Evolutionary conservation across 139 green algal species (phyloP).

Genomic region (Asterochloris sp.): DNA sequence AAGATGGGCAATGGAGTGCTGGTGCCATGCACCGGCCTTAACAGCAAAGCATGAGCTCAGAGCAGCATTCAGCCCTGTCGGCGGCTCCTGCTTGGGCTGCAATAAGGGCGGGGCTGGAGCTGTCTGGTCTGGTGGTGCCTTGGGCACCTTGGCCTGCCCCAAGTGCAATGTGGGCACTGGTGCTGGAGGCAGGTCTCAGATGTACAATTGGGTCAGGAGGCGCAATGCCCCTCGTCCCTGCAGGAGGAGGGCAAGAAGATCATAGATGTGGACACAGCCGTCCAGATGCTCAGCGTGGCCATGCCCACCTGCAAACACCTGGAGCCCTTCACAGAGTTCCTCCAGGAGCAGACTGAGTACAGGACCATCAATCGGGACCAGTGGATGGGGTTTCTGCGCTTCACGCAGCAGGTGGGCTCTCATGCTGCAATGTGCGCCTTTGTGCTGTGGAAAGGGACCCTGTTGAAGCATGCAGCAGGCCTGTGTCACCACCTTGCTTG

Average conservation of each 20-base stretch:
- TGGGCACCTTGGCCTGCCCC: background rate
- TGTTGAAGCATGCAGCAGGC: no score
- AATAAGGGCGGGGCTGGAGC: no score
- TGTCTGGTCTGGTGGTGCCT: no score
- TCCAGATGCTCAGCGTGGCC: constrained; percentile 51
- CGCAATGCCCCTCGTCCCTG: background rate
- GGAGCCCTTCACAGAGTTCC: constrained; percentile 40
- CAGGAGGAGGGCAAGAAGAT: constrained; percentile 51
- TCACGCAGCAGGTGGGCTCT: constrained; percentile 38
- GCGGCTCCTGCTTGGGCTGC: no score
- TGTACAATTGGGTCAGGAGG: background rate
- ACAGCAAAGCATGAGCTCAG: no score
- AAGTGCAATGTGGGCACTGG: background rate
- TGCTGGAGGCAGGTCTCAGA: background rate
- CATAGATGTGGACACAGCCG: constrained; percentile 45
- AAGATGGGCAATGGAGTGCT: no score
- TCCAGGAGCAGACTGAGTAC: constrained; percentile 51
- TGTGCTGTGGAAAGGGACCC: no score
- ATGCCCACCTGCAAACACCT: constrained; percentile 31
- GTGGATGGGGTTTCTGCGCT: constrained; percentile 54
- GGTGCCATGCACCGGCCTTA: no score
- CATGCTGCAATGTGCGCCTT: no score
- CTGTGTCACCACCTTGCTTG: no score
- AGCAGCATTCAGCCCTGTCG: no score
- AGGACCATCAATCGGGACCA: constrained; percentile 58